Percentiles rank a stretch among this genome's conserved stretches.
These are phyloP conservation scores for Linanthus parryae DNA, from an alignment of 148 eudicot genomes.

Conservation along the genomic window DNA sequence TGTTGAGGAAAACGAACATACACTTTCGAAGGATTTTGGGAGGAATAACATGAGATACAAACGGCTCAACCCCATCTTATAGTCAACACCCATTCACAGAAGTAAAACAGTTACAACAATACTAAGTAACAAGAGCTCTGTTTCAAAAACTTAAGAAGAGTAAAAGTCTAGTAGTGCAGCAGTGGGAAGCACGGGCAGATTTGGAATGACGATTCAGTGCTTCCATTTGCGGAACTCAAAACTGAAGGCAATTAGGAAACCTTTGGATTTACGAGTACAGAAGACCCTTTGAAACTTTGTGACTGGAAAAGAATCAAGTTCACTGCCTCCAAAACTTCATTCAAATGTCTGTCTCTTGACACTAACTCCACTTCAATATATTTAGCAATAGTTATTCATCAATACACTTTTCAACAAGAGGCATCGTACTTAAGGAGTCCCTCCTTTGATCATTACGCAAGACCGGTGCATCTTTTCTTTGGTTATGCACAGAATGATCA, in stretches of 20 bases:
- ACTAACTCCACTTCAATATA: constrained; percentile 80
- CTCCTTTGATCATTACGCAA: constrained; percentile 28
- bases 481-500: constrained; percentile 40
- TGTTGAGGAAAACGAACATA: too few relatives aligned
- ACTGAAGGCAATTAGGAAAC: constrained; percentile 76
- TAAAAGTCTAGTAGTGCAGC: too few relatives aligned
- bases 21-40: too few relatives aligned
- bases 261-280: constrained; percentile 62
- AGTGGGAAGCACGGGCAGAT: too few relatives aligned
- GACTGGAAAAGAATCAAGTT: constrained; percentile 71
- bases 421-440: constrained; percentile 47
- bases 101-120: too few relatives aligned
- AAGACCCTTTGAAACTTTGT: constrained; percentile 67
- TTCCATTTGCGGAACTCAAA: constrained; percentile 62
- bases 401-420: constrained; percentile 64
- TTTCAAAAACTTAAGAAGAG: too few relatives aligned
- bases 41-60: too few relatives aligned
- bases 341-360: constrained; percentile 75
- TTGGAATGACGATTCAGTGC: constrained; percentile 37
- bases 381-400: constrained; percentile 61
- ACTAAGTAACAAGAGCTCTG: too few relatives aligned
- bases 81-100: too few relatives aligned
- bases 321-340: constrained; percentile 86
- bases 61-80: too few relatives aligned
- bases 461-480: constrained; percentile 36